phyloP scores from a whole-genome alignment of 495 filamentous ascomycete genomes.

The Daldinia bambusicola region DNA sequence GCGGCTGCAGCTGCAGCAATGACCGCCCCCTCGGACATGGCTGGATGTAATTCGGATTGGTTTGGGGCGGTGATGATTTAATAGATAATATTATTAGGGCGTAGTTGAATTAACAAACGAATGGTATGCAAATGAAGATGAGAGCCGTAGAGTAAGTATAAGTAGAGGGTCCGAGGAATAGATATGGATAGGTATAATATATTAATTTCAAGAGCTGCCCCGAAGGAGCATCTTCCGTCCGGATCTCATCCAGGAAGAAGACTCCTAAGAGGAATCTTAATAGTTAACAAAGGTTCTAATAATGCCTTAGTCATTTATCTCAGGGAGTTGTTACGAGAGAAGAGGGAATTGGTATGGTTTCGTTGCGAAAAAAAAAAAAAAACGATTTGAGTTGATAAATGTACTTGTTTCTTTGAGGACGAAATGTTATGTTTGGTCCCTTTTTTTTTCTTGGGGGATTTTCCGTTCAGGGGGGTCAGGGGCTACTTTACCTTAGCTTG shows the following conservation, averaged over 20 bases:
- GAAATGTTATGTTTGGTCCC: slow-evolving; percentile 31
- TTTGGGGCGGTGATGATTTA: not conserved
- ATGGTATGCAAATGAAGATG: slow-evolving; percentile 2
- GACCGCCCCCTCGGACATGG: slow-evolving; percentile 40
- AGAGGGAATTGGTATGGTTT: slow-evolving; percentile 19
- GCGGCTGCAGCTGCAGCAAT: slow-evolving; percentile 31
- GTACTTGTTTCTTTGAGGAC: slow-evolving; percentile 15
- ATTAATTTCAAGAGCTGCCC: slow-evolving; percentile 37
- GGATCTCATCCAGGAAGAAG: slow-evolving; percentile 45
- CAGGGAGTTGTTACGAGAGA: slow-evolving; percentile 7
- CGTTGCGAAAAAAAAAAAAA: slow-evolving; percentile 13
- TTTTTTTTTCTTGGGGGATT: slow-evolving; percentile 37
- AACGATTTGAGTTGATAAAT: slow-evolving; percentile 12
- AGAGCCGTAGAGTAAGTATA: not conserved
- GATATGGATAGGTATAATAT: slow-evolving; percentile 16
- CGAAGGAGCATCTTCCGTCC: slow-evolving; percentile 43
- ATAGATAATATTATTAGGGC: slow-evolving; percentile 16
- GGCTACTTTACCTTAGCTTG: slow-evolving; percentile 25
- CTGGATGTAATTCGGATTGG: slow-evolving; percentile 10
- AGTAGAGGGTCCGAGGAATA: not conserved
- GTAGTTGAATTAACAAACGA: slow-evolving; percentile 18
- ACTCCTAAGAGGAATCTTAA: slow-evolving; percentile 34
- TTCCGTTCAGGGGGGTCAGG: slow-evolving; percentile 40
- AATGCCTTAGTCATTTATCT: slow-evolving; percentile 38
- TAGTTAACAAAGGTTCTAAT: slow-evolving; percentile 11